Conservation (phyloP, 1,284 basidiomycete genomes). For the Ceratobasidium papillatum region DNA sequence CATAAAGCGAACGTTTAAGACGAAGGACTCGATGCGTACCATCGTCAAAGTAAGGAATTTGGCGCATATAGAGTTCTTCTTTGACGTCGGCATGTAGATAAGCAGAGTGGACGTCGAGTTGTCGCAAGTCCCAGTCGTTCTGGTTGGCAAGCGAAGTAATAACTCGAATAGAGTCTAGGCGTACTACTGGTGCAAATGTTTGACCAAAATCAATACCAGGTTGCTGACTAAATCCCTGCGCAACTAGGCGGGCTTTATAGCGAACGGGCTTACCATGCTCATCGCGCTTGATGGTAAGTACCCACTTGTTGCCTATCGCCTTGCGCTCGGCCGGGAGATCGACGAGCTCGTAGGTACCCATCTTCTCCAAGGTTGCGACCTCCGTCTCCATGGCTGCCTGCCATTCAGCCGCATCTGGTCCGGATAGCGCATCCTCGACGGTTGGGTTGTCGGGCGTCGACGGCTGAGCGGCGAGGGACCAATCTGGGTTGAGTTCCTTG, state of each 20-base stretch:
- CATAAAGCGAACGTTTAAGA: not conserved
- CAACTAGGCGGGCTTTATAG: not conserved
- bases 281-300: not conserved
- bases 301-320: constrained; percentile 4
- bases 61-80: constrained; percentile 50
- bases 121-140: constrained; percentile 32
- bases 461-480: not conserved
- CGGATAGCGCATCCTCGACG: not conserved
- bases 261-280: not conserved
- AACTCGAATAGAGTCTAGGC: constrained; percentile 38
- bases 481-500: not conserved
- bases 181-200: constrained; percentile 44
- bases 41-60: constrained; percentile 41
- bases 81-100: constrained; percentile 46
- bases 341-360: constrained; percentile 1
- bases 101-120: constrained; percentile 37
- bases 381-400: constrained; percentile 6
- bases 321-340: not conserved
- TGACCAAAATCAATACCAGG: constrained; percentile 46
- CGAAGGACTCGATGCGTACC: not conserved
- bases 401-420: not conserved
- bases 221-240: constrained; percentile 32
- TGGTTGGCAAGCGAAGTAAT: constrained; percentile 37
- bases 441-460: constrained; percentile 7
- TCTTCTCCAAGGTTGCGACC: not conserved